Conservation (phyloP, 768 basidiomycete species). For the Pisolithus sp. region DNA sequence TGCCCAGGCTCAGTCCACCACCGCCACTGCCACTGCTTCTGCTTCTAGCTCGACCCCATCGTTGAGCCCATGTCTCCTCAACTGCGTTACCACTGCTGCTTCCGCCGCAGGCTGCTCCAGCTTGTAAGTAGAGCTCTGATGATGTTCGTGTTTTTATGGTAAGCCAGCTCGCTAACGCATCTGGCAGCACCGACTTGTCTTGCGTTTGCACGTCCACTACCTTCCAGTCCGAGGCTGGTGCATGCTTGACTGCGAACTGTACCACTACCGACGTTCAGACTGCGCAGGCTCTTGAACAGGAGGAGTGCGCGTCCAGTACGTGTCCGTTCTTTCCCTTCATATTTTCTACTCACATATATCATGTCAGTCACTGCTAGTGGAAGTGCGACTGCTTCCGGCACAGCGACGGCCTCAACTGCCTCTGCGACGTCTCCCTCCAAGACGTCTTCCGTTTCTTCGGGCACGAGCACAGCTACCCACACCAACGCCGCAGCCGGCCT, state of each 20-base stretch:
- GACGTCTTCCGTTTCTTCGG: neutral
- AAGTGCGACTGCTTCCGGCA: neutral
- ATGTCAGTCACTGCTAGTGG: neutral
- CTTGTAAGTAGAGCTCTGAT: conserved; percentile 19
- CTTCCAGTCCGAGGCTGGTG: conserved; percentile 24
- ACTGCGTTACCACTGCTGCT: conserved; percentile 5
- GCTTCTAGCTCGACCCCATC: conserved; percentile 5
- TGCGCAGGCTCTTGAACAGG: conserved; percentile 24
- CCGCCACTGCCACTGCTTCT: neutral
- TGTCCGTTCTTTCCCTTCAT: neutral
- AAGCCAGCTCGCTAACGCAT: neutral
- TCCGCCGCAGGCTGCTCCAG: neutral
- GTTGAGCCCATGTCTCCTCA: conserved; percentile 7
- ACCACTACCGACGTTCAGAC: conserved; percentile 22
- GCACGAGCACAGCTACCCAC: neutral
- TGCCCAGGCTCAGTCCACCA: conserved; percentile 16
- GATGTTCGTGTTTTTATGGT: neutral
- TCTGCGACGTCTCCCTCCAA: neutral
- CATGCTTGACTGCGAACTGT: conserved; percentile 30
- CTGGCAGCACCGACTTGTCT: neutral
- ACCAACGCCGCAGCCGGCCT: conserved; percentile 15
- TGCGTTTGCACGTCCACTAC: neutral
- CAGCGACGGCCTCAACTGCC: neutral
- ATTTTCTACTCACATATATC: neutral
- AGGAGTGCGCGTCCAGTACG: conserved; percentile 27